Evolutionary conservation across 225 moss, liverwort and hornwort species (phyloP).

Genomic region (Polytrichum commune): DNA sequence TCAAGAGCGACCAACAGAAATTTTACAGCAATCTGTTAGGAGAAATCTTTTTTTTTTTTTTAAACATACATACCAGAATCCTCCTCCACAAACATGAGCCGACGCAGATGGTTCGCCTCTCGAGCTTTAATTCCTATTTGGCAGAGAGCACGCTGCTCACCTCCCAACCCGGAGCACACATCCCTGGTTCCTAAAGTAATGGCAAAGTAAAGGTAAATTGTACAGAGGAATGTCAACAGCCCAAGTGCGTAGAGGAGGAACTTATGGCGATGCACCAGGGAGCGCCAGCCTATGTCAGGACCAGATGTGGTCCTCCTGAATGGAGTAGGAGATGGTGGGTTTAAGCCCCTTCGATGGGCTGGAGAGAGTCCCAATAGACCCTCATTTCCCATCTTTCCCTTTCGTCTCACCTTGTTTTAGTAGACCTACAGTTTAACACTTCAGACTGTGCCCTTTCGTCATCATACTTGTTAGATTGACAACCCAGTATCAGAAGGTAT

Average conservation of each 20-base stretch:
- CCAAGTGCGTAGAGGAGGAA: conserved; percentile 56
- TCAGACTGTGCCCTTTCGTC: too few species aligned
- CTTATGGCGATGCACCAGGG: conserved; percentile 57
- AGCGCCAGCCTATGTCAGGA: conserved; percentile 47
- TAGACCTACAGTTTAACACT: too few species aligned
- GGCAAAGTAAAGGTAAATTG: conserved; percentile 69
- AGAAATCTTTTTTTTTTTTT: too few species aligned
- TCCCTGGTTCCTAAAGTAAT: conserved; percentile 44
- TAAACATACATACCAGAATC: conserved; percentile 28
- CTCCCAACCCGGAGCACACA: conserved; percentile 55
- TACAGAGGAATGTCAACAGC: conserved; percentile 53
- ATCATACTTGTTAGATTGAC: too few species aligned
- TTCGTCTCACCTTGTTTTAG: too few species aligned
- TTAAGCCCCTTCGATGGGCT: conserved; percentile 34
- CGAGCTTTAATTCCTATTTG: conserved; percentile 19
- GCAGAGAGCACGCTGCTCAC: conserved; percentile 47
- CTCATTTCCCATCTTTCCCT: conserved; percentile 29
- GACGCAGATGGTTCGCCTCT: conserved; percentile 33
- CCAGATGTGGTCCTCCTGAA: conserved; percentile 33
- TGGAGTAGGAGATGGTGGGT: conserved; percentile 23
- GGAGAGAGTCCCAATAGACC: conserved; percentile 36
- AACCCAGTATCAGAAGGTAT: too few species aligned
- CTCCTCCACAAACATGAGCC: conserved; percentile 37
- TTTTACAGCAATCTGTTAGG: too few species aligned
- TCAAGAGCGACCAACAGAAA: too few species aligned